Base-by-base conservation (phyloP, 768 basidiomycete species). In the Lactarius pseudohatsudake region DNA sequence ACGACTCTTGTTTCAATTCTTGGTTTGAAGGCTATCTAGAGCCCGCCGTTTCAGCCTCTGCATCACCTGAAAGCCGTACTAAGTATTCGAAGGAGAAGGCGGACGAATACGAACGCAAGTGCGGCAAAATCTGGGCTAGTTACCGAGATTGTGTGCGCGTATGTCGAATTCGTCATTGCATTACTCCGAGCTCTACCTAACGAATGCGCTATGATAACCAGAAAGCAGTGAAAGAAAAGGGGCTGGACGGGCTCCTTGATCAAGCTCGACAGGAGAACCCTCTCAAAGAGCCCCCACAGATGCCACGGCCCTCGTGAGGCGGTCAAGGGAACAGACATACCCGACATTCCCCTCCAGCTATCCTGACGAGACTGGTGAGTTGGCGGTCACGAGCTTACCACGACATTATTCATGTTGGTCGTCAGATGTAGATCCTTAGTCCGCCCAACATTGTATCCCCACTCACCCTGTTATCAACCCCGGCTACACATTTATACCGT, bases 1-100 rank as follows among this genome's bases (percentile, higher is more conserved):
- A 97, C 75, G 96, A 98, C 76, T 81, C 91, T 0, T 98, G 96
- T 81, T 98, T 98, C 80, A 97, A 97, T 73, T 86, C 90, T 9
- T 98, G 96, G 96, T 95, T 99, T 72, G 95, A 97, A 76, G 94
- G 92, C 13, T 99, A 98, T 76, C 86, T 98, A 28, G 90, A 94
- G 73, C 94, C 94, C 10, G 87, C 86, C 11, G 80, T 89, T 20
- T 72, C 77, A 32, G 73, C 73, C 36, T 64, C 72, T 20, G 66
- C 74, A 57, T 75, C 77, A 38, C 72, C 81, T 15, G 79, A 82
- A 61, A 78, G 83, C 64, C 85, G 86, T 57, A 78, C 81, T 18
- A 84, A 80, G 56, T 88, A 89, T 72, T 86, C 90, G 3, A 86
- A 87, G 71, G 77, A 84, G 66, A 96, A 95, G 77, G 92, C 93